Evolutionary conservation across 2,329 filamentous ascomycete species (phyloP).

Genomic region (Colletotrichum endophyticum): DNA sequence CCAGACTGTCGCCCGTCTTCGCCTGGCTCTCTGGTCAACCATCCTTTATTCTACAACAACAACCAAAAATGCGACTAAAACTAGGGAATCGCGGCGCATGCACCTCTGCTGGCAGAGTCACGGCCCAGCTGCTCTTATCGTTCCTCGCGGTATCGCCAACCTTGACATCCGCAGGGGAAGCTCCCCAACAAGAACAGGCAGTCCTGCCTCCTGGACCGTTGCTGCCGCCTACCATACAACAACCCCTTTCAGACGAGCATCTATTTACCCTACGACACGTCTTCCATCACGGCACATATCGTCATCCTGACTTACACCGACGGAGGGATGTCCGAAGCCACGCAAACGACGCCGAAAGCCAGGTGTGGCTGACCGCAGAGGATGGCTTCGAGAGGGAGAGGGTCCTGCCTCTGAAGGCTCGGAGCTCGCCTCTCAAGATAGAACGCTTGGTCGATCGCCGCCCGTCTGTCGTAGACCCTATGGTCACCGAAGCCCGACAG

Average conservation of each 20-base stretch:
- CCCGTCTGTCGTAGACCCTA: constrained; percentile 75
- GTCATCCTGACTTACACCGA: constrained; percentile 78
- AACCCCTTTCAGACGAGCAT: constrained; percentile 57
- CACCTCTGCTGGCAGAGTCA: constrained; percentile 66
- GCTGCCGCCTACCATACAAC: constrained; percentile 46
- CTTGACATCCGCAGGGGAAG: constrained; percentile 36
- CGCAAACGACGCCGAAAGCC: constrained; percentile 51
- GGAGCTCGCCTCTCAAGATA: constrained; percentile 72
- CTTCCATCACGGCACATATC: constrained; percentile 87
- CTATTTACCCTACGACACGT: constrained; percentile 81
- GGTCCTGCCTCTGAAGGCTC: constrained; percentile 60
- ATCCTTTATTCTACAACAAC: background rate
- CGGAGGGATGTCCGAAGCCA: constrained; percentile 69
- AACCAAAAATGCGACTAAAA: background rate
- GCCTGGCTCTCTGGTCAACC: background rate
- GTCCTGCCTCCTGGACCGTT: constrained; percentile 44
- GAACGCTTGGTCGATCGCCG: constrained; percentile 82
- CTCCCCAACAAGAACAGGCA: constrained; percentile 42
- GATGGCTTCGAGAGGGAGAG: constrained; percentile 58
- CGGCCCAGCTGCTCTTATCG: constrained; percentile 67
- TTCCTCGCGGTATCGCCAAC: constrained; percentile 66
- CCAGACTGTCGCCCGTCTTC: background rate
- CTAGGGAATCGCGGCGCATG: constrained; percentile 33
- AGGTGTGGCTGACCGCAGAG: constrained; percentile 66
- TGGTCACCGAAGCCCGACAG: constrained; percentile 75